A percentile compares a stretch with the other conserved stretches of the same genome.
Evolutionary conservation across 2,329 filamentous ascomycete genomes (phyloP).

Genomic region (Fusarium piperis): DNA sequence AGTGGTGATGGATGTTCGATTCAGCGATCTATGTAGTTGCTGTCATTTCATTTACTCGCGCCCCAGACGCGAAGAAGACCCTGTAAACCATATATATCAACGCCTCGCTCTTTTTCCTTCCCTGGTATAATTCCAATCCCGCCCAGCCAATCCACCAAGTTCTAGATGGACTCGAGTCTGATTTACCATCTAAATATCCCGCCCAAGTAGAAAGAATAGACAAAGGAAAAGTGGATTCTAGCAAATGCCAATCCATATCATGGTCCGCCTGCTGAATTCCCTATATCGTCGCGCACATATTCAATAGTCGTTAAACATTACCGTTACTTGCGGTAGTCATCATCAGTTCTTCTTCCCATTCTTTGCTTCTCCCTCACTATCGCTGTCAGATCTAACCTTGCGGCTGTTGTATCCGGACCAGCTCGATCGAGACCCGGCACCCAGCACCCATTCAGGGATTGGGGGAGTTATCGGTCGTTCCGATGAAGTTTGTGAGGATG

Average conservation of each 20-base stretch:
- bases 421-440: constrained; percentile 61
- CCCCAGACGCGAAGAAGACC: constrained; percentile 19
- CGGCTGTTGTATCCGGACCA: constrained; percentile 58
- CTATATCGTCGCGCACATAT: constrained; percentile 3
- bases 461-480: constrained; percentile 66
- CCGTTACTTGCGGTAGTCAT: not conserved
- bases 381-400: constrained; percentile 38
- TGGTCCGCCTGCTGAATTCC: constrained; percentile 27
- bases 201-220: constrained; percentile 6
- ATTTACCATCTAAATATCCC: constrained; percentile 5
- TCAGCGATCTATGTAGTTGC: constrained; percentile 17
- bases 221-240: constrained; percentile 20
- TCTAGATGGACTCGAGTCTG: not conserved
- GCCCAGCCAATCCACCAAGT: constrained; percentile 4
- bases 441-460: constrained; percentile 69
- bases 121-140: constrained; percentile 27
- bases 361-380: constrained; percentile 12
- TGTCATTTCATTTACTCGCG: constrained; percentile 18
- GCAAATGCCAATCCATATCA: constrained; percentile 25
- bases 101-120: constrained; percentile 36
- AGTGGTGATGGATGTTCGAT: not conserved
- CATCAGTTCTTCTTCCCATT: constrained; percentile 8
- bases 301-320: constrained; percentile 29
- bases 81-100: constrained; percentile 30
- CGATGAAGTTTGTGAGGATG: constrained; percentile 34